Evolutionary conservation across 768 basidiomycete species (phyloP).

Genomic region (Pleurotus eryngii): DNA sequence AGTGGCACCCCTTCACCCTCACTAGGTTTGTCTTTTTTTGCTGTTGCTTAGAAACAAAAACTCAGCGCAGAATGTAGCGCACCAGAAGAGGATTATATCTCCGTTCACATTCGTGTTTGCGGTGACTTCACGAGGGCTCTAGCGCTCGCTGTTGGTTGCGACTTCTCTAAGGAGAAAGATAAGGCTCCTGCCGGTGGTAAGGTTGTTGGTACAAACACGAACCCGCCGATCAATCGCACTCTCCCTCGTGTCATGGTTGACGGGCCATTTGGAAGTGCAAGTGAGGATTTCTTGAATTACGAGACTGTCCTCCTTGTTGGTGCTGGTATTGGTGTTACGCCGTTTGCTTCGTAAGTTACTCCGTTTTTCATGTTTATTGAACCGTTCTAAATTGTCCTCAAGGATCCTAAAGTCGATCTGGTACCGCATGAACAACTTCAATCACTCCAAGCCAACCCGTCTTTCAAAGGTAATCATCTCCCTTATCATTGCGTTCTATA

Average conservation of each 20-base stretch:
- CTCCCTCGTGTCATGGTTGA: constrained; percentile 95
- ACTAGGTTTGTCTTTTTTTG: constrained; percentile 53
- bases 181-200: constrained; percentile 50
- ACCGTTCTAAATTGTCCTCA: constrained; percentile 3
- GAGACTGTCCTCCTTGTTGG: constrained; percentile 89
- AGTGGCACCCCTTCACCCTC: constrained; percentile 97
- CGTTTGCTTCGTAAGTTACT: constrained; percentile 81
- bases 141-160: constrained; percentile 79
- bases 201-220: constrained; percentile 54
- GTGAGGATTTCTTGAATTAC: constrained; percentile 87
- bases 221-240: constrained; percentile 63
- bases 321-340: constrained; percentile 95
- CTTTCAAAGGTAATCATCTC: constrained; percentile 64
- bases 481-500: background rate
- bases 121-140: constrained; percentile 90
- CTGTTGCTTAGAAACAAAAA: background rate
- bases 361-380: background rate
- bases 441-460: constrained; percentile 69
- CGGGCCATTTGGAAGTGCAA: constrained; percentile 91
- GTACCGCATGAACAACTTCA: constrained; percentile 94
- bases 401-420: constrained; percentile 89
- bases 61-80: constrained; percentile 44
- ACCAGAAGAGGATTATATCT: constrained; percentile 94
- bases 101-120: constrained; percentile 88
- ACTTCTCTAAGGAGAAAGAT: constrained; percentile 58